Conservation (phyloP, 2,329 filamentous ascomycete genomes). For the Tolypocladium sp. region DNA sequence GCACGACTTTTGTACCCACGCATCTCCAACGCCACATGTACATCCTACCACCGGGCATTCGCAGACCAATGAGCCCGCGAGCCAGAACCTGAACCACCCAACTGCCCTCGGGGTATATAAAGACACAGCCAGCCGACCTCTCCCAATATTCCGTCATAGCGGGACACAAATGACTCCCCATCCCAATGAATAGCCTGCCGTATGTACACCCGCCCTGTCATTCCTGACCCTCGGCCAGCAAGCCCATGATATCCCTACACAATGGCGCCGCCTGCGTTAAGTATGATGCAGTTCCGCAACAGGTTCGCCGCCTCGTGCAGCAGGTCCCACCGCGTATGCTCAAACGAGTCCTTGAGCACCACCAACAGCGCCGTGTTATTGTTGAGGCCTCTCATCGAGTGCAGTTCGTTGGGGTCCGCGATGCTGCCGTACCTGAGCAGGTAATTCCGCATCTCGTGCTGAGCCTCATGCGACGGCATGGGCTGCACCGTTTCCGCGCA, state of each 20-base stretch:
- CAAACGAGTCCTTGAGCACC: slow-evolving; percentile 73
- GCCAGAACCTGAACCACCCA: background rate
- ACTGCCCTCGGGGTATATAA: background rate
- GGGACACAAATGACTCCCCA: background rate
- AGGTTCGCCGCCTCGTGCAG: slow-evolving; percentile 78
- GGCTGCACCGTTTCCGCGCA: slow-evolving; percentile 45
- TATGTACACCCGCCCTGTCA: background rate
- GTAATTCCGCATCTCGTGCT: slow-evolving; percentile 71
- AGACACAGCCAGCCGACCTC: background rate
- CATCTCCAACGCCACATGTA: background rate
- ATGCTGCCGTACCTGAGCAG: slow-evolving; percentile 65
- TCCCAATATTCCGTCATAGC: background rate
- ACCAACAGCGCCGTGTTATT: slow-evolving; percentile 72
- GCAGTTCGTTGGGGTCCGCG: slow-evolving; percentile 67
- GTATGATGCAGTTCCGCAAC: slow-evolving; percentile 68
- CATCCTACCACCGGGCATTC: background rate
- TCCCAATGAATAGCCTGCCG: background rate
- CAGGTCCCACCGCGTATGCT: slow-evolving; percentile 81
- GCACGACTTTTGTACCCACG: background rate
- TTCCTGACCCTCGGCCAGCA: background rate
- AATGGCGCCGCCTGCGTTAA: slow-evolving; percentile 21
- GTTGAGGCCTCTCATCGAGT: slow-evolving; percentile 66
- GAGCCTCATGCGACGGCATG: slow-evolving; percentile 53
- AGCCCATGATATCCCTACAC: slow-evolving; percentile 3
- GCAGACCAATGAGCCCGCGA: background rate